A percentile compares a stretch with the other conserved stretches of the same genome.
phyloP scores from a whole-genome alignment of 768 basidiomycete genomes.

The Leccinellum albellum region DNA sequence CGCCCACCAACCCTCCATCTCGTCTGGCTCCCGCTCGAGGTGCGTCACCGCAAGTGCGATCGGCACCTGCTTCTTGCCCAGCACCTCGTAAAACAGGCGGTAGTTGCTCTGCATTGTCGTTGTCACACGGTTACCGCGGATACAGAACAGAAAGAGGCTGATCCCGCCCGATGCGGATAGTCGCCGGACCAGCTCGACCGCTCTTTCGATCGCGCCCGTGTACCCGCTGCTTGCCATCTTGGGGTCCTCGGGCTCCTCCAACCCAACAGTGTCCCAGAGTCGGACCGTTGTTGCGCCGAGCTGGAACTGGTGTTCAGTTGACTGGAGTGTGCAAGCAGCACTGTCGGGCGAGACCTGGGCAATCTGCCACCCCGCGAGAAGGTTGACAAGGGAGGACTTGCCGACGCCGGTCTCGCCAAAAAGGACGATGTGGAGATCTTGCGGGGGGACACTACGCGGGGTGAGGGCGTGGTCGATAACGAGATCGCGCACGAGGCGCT shows the following conservation, averaged over 20 bases:
- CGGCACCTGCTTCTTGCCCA: constrained; percentile 37
- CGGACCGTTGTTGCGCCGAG: constrained; percentile 20
- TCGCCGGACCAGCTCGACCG: constrained; percentile 29
- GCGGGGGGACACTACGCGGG: constrained; percentile 13
- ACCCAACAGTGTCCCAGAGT: constrained; percentile 33
- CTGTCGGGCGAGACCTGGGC: constrained; percentile 26
- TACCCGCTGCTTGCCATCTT: constrained; percentile 14
- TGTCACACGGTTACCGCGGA: constrained; percentile 30
- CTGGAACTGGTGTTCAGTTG: constrained; percentile 24
- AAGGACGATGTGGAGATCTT: constrained; percentile 32
- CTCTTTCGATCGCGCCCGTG: constrained; percentile 25
- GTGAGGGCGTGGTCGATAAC: constrained; percentile 21
- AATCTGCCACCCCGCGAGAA: constrained; percentile 33
- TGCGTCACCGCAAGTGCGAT: constrained; percentile 38
- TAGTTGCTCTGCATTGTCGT: constrained; percentile 30
- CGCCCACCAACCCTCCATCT: constrained; percentile 33
- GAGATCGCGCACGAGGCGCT: constrained; percentile 23
- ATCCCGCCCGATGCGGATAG: constrained; percentile 28
- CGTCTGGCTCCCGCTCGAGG: constrained; percentile 28
- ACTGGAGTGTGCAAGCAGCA: constrained; percentile 30
- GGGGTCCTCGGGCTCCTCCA: constrained; percentile 23
- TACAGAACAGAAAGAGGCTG: constrained; percentile 31
- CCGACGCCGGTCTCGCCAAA: constrained; percentile 41
- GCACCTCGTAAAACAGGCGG: constrained; percentile 36
- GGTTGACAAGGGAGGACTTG: constrained; percentile 35